phyloP scores from a whole-genome alignment of 2,329 filamentous ascomycete genomes.

The Colletotrichum cereale region DNA sequence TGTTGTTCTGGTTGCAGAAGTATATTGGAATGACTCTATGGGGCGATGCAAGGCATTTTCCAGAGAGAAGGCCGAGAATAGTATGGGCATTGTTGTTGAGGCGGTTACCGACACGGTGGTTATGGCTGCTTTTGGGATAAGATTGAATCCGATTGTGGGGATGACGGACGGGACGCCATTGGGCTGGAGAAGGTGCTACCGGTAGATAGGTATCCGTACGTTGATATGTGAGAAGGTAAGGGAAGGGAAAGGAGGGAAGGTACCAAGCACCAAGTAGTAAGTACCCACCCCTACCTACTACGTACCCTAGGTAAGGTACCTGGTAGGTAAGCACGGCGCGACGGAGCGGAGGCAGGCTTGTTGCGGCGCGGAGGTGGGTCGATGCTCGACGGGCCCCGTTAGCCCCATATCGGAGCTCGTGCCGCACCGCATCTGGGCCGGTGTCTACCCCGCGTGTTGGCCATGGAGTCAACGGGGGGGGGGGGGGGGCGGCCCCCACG shows the following conservation, averaged over 20 bases:
- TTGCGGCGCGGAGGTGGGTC: background rate
- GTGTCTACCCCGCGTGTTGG: background rate
- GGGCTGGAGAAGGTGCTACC: background rate
- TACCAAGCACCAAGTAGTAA: background rate
- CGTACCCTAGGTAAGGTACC: background rate
- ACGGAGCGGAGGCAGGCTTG: background rate
- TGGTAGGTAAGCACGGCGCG: background rate
- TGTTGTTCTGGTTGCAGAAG: background rate
- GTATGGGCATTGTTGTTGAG: background rate
- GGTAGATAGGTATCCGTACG: no score
- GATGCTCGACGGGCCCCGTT: background rate
- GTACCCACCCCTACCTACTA: no score
- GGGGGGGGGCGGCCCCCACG: background rate
- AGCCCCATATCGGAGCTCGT: background rate
- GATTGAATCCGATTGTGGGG: background rate
- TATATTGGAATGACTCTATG: no score
- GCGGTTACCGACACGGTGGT: background rate
- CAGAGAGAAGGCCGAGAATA: background rate
- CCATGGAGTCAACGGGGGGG: background rate
- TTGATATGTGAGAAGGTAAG: no score
- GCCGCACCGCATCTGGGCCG: no score
- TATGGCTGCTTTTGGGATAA: background rate
- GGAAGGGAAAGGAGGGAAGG: background rate
- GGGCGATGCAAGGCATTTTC: background rate
- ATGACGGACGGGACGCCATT: background rate